These are phyloP conservation scores for Dendrocalamus latiflorus DNA, from an alignment of 202 grass and related monocot species.

Conservation along the genomic window DNA sequence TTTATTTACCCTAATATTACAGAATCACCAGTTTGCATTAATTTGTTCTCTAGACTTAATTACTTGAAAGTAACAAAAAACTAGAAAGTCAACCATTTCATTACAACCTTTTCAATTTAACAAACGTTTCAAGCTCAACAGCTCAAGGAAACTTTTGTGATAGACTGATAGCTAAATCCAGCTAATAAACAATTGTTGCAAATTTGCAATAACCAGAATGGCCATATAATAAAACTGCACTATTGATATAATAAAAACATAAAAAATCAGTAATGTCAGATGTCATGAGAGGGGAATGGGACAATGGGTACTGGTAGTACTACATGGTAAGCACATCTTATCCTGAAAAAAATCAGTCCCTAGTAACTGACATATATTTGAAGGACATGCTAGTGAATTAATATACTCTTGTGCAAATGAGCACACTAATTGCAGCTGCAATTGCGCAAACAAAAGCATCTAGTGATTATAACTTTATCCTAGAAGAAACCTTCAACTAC, in stretches of 20 bases:
- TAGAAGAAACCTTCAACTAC: not conserved
- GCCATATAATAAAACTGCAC: not conserved
- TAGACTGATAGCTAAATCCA: too few relatives aligned
- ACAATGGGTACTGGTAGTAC: not conserved
- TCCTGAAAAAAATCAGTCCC: not conserved
- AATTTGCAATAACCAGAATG: too few relatives aligned
- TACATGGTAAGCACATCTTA: not conserved
- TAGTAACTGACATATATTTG: not conserved
- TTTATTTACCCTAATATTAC: too few relatives aligned
- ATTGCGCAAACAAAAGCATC: slow-evolving; percentile 12
- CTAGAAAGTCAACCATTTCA: not conserved
- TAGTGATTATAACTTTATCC: not conserved
- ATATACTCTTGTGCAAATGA: too few relatives aligned
- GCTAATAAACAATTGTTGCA: too few relatives aligned
- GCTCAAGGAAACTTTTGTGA: too few relatives aligned
- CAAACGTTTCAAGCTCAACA: not conserved
- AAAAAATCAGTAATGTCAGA: not conserved
- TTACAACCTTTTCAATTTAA: not conserved
- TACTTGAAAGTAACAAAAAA: not conserved
- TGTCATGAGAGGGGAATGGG: not conserved
- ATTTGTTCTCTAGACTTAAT: not conserved
- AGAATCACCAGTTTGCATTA: not conserved
- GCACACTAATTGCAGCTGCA: too few relatives aligned
- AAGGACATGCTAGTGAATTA: too few relatives aligned
- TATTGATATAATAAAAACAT: not conserved